Conservation (phyloP, 2,329 filamentous ascomycete species). For the Colletotrichum phormii region DNA sequence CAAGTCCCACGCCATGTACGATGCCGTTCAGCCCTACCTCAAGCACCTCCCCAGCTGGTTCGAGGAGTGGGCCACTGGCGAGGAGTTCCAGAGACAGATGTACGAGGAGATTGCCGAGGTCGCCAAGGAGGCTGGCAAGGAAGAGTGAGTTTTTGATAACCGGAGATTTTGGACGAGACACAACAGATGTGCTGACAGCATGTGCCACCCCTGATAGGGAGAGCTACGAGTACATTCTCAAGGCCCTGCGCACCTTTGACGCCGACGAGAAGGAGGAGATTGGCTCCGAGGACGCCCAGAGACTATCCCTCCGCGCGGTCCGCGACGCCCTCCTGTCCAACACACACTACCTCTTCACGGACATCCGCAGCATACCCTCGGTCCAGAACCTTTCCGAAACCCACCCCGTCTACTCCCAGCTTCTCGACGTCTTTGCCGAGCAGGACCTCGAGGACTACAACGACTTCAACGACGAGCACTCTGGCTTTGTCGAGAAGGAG, state of each 20-base stretch:
- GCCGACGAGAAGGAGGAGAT: constrained; percentile 65
- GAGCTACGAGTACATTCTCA: constrained; percentile 76
- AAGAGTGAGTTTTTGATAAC: constrained; percentile 67
- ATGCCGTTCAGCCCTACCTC: constrained; percentile 85
- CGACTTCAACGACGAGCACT: constrained; percentile 93
- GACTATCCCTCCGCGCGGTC: constrained; percentile 68
- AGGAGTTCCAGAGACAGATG: constrained; percentile 86
- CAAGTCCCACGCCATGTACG: constrained; percentile 80
- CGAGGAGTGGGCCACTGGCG: constrained; percentile 82
- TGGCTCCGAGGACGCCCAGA: constrained; percentile 69
- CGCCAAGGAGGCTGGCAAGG: constrained; percentile 81
- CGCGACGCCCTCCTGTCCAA: constrained; percentile 65
- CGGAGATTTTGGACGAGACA: background rate
- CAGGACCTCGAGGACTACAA: constrained; percentile 96
- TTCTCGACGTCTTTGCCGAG: constrained; percentile 94
- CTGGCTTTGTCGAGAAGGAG: constrained; percentile 84
- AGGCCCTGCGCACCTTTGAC: constrained; percentile 71
- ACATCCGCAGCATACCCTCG: constrained; percentile 83
- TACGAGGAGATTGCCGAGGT: constrained; percentile 86
- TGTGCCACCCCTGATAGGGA: constrained; percentile 50
- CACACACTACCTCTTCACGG: constrained; percentile 78
- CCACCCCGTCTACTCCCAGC: constrained; percentile 86
- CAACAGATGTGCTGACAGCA: constrained; percentile 5
- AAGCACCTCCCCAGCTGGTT: constrained; percentile 87
- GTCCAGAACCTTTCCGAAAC: constrained; percentile 89